phyloP scores from a whole-genome alignment of 106 monocot genomes.

The Acanthochlamys bracteata region DNA sequence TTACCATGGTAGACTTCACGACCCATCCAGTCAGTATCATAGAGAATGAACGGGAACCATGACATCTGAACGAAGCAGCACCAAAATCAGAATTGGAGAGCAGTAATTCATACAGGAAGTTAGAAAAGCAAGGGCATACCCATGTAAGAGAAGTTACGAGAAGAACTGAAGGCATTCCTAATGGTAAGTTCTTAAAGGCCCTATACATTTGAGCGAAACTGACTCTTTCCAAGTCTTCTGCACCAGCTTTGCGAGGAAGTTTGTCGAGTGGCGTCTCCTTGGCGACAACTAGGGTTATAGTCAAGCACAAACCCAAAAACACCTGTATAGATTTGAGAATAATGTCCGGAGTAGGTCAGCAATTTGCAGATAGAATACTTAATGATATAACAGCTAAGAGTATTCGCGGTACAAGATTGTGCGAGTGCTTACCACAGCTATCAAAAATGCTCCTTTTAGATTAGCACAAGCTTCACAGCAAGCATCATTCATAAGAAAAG shows the following conservation, averaged over 20 bases:
- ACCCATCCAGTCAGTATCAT: slow-evolving; percentile 63
- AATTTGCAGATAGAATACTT: not conserved
- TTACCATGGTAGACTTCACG: slow-evolving; percentile 54
- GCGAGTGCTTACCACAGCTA: slow-evolving; percentile 35
- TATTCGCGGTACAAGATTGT: no score
- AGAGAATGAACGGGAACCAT: slow-evolving; percentile 63
- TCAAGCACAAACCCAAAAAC: slow-evolving; percentile 8
- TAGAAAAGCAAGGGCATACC: slow-evolving; percentile 3
- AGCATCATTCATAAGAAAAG: slow-evolving; percentile 42
- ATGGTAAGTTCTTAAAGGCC: slow-evolving; percentile 10
- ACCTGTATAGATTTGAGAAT: not conserved
- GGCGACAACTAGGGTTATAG: slow-evolving; percentile 10
- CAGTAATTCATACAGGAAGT: not conserved
- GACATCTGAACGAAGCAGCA: slow-evolving; percentile 23
- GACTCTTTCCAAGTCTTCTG: not conserved
- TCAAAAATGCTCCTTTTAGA: slow-evolving; percentile 48
- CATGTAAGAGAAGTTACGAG: slow-evolving; percentile 18
- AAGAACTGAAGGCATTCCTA: slow-evolving; percentile 24
- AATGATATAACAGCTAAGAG: no score
- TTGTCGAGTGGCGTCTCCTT: slow-evolving; percentile 14
- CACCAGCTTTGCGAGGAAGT: not conserved
- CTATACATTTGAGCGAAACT: slow-evolving; percentile 6
- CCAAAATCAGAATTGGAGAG: not conserved
- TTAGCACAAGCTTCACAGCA: slow-evolving; percentile 58
- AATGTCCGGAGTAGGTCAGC: not conserved